Base-by-base conservation (phyloP, 352 stramenopile genomes). In the Aphanomyces invadans region DNA sequence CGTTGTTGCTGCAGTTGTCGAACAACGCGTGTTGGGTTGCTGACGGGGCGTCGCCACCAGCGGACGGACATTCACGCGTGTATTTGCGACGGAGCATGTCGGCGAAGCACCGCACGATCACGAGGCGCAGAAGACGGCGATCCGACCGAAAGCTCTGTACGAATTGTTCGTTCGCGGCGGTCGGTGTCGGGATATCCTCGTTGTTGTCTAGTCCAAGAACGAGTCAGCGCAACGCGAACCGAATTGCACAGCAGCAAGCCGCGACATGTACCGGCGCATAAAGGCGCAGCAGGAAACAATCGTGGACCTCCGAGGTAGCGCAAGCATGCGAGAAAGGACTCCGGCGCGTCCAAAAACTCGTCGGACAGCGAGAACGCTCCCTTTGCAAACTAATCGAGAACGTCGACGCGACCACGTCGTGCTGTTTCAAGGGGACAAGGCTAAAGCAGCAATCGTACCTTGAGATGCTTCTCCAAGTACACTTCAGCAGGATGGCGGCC, bases 141-240 rank as follows among this genome's bases (percentile, higher is more conserved):
- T 93, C 84, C 9, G 82, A 89, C 19, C 83, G 82, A 53, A 93
- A 93, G 49, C 84, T 93, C 71, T 92, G 81, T 29, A 87, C 36
- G 36, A 42, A 7, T 7, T 42, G 36, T 7, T 42, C 36, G 15
- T 15, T 15, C 15, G 48, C n/a, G n/a, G n/a, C n/a, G n/a, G 1
- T 73, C 71, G 48, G 81, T 75, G 39, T 89, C 78, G 1, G 73
- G 73, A 31, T 89, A 77, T 0, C 74, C 78, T 32, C 76, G 70
- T 25, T 74, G 83, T 81, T 87, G 17, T 89, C 77, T 44, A 54
- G 63, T n/a, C n/a, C n/a, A n/a, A n/a, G n/a, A n/a, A n/a, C n/a
- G n/a, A n/a, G n/a, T n/a, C n/a, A n/a, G n/a, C n/a, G n/a, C n/a
- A n/a, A n/a, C n/a, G n/a, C n/a, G n/a, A n/a, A n/a, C n/a, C n/a